These are phyloP conservation scores for Beauveria pseudobassiana DNA, from an alignment of 2,329 filamentous ascomycete species.

Conservation along the genomic window DNA sequence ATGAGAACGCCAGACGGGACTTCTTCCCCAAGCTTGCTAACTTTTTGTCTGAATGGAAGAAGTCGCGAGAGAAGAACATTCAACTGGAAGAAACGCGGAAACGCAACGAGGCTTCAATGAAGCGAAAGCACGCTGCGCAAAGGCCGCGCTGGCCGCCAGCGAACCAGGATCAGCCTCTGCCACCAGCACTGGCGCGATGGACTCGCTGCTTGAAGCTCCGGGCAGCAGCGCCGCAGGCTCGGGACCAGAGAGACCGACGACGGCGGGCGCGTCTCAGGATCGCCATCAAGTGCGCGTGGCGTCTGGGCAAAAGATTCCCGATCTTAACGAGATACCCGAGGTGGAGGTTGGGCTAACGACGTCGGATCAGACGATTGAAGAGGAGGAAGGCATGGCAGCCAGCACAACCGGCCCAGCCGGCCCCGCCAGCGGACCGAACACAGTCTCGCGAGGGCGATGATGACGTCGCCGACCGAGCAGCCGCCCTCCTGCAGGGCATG, in stretches of 20 bases:
- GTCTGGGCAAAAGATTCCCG: conserved; percentile 78
- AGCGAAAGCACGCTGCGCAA: conserved; percentile 72
- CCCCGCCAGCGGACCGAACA: conserved; percentile 29
- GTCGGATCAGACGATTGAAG: conserved; percentile 32
- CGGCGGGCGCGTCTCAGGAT: conserved; percentile 80
- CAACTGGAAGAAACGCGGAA: conserved; percentile 71
- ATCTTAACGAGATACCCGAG: conserved; percentile 56
- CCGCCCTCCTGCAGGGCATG: conserved; percentile 76
- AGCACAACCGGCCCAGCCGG: conserved; percentile 46
- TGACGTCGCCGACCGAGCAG: conserved; percentile 80
- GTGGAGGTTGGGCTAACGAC: conserved; percentile 34
- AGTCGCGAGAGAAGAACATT: conserved; percentile 88
- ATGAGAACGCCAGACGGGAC: conserved; percentile 87
- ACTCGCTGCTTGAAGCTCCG: conserved; percentile 88
- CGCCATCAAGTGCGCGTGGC: conserved; percentile 83
- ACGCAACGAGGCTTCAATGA: conserved; percentile 86
- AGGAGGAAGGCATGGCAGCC: conserved; percentile 33
- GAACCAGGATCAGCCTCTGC: conserved; percentile 55
- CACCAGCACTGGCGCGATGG: conserved; percentile 83
- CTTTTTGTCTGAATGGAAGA: conserved; percentile 94
- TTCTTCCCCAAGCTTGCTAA: conserved; percentile 91
- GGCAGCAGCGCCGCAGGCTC: conserved; percentile 80
- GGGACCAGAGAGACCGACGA: conserved; percentile 82
- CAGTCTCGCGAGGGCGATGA: conserved; percentile 46
- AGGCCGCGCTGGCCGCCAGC: conserved; percentile 44